Base-by-base conservation (phyloP, 306 rosid species). In the Vigna unguiculata region DNA sequence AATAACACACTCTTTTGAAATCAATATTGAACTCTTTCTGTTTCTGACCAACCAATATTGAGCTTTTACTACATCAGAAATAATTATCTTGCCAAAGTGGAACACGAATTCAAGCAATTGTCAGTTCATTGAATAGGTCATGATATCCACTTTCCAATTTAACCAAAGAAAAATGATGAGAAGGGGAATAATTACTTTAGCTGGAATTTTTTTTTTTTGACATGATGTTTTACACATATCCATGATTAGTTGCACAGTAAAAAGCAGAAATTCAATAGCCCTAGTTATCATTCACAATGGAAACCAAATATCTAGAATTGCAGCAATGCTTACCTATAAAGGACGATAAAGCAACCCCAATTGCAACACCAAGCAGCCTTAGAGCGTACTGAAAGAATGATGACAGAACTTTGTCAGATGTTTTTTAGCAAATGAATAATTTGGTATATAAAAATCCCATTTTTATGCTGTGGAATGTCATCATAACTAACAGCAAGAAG, bases 291-390 rank as follows among this genome's bases (percentile, higher is more conserved):
- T 11, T 7, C 17, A 25, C 19, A 53, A 38, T 32, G 69, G 38
- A 67, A 62, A 80, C 45, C n/a, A 61, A 11, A 67, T 60, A 60
- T 20, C 17, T 0, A 40, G 16, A 64, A 52, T 79, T 40, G 60
- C 24, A 38, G 48, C 46, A 72, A 41, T 16, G 68, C 80, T 59
- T 86, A 90, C 96, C 92, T 7, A 88, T 25, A 63, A 90, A 87
- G 77, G 96, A 85, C 61, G 85, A 88, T 34, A 86, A 13, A 57
- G 89, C 93, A 67, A 90, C 93, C n/a, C 83, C 91, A 67, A 84
- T 49, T 47, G 88, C 96, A 75, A 92, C 71, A 77, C 49, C 68
- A 13, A 87, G 38, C 80, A 88, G 90, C 80, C 62, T 81, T 64
- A 88, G 86, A 79, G 92, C 74, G 55, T 86, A 86, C 97, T 90